Conservation (phyloP, 2,329 filamentous ascomycete genomes). For the Fonsecaea erecta region DNA sequence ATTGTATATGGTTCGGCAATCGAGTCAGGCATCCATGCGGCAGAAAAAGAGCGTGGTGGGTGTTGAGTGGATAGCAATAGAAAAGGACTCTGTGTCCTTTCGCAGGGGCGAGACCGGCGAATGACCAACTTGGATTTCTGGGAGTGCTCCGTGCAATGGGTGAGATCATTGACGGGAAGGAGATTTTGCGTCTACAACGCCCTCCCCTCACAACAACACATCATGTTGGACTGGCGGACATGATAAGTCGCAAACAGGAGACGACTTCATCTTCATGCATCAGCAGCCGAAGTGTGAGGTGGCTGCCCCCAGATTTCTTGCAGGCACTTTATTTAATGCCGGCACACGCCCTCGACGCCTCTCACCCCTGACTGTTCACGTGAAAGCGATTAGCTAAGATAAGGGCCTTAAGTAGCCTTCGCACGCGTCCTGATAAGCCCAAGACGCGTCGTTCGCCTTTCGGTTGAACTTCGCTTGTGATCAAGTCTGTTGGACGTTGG, state of each 20-base stretch:
- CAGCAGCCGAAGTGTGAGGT: background rate
- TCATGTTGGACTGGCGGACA: conserved; percentile 6
- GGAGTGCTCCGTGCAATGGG: background rate
- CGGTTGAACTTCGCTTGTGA: conserved; percentile 7
- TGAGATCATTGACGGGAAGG: conserved; percentile 19
- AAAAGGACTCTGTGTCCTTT: conserved; percentile 37
- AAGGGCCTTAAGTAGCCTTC: too few species aligned
- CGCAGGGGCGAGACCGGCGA: conserved; percentile 11
- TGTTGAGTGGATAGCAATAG: conserved; percentile 21
- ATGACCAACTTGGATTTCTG: conserved; percentile 12
- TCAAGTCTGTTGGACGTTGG: background rate
- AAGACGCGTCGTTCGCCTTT: conserved; percentile 17
- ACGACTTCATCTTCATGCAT: background rate
- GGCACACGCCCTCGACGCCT: conserved; percentile 8
- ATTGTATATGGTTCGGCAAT: conserved; percentile 36
- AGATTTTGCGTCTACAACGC: conserved; percentile 6
- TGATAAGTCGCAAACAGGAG: conserved; percentile 1
- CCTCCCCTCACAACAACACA: conserved; percentile 12
- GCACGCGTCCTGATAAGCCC: conserved; percentile 16
- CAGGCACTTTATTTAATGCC: conserved; percentile 1
- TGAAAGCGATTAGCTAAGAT: conserved; percentile 8
- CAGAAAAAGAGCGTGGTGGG: conserved; percentile 29
- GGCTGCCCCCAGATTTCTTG: conserved; percentile 4
- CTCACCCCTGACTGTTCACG: conserved; percentile 1
- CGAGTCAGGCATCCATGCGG: conserved; percentile 39